Conservation (phyloP, 2,329 filamentous ascomycete genomes). For the Pleomassaria siparia region DNA sequence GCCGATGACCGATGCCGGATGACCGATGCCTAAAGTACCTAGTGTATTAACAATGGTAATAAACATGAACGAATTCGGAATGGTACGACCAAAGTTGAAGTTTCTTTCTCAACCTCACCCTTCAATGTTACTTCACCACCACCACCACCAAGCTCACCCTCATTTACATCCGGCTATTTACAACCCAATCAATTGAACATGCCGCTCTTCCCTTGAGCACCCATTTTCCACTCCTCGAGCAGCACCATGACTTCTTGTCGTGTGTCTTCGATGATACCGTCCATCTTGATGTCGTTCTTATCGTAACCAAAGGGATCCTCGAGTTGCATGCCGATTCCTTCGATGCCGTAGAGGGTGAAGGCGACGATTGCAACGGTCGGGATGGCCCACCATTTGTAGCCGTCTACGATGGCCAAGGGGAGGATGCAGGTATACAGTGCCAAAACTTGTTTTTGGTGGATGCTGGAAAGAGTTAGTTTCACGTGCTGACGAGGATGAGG, state of each 20-base stretch:
- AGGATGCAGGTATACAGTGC: slow-evolving; percentile 62
- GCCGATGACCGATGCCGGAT: too few species aligned
- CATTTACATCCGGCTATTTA: neutral
- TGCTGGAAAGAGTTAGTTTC: slow-evolving; percentile 39
- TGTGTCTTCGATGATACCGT: slow-evolving; percentile 64
- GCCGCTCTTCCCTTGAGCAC: slow-evolving; percentile 33
- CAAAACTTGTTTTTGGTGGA: slow-evolving; percentile 66
- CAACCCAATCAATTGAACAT: slow-evolving; percentile 34
- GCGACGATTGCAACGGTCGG: slow-evolving; percentile 61
- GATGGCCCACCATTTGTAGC: slow-evolving; percentile 65
- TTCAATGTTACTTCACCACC: neutral
- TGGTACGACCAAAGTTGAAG: too few species aligned
- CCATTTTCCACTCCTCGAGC: slow-evolving; percentile 58
- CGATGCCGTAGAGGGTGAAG: slow-evolving; percentile 66
- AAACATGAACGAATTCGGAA: too few species aligned
- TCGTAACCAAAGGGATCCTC: slow-evolving; percentile 69
- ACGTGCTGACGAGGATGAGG: neutral
- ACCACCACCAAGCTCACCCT: neutral
- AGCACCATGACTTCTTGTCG: slow-evolving; percentile 60
- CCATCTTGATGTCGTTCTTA: slow-evolving; percentile 68
- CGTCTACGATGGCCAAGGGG: slow-evolving; percentile 64
- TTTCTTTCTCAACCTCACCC: neutral
- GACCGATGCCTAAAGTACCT: too few species aligned
- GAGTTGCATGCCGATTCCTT: slow-evolving; percentile 63
- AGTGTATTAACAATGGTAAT: too few species aligned